These are phyloP conservation scores for Parastagonospora avenae DNA, from an alignment of 2,329 filamentous ascomycete species.

Conservation along the genomic window DNA sequence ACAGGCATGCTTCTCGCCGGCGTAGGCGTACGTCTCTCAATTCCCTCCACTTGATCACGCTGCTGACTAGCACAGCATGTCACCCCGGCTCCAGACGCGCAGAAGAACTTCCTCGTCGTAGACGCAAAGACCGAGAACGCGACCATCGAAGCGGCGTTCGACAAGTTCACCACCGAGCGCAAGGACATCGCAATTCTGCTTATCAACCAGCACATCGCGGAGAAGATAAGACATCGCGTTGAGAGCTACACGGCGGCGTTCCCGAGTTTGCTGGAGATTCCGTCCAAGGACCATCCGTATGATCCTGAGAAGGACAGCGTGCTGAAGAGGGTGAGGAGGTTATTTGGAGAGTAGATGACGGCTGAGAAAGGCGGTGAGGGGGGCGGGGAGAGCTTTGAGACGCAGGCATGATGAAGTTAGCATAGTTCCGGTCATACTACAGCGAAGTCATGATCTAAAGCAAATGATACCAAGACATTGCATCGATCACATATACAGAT, in stretches of 20 bases:
- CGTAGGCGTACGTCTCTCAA: conserved; percentile 74
- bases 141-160: conserved; percentile 87
- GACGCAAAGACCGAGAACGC: conserved; percentile 90
- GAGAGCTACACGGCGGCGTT: conserved; percentile 94
- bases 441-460: not conserved
- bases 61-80: conserved; percentile 72
- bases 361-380: not conserved
- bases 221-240: conserved; percentile 87
- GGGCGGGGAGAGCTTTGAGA: not conserved
- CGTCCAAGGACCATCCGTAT: conserved; percentile 98
- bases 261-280: conserved; percentile 94
- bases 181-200: conserved; percentile 97
- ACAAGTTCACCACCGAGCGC: conserved; percentile 82
- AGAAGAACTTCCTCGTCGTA: conserved; percentile 98
- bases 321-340: conserved; percentile 78
- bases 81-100: conserved; percentile 81
- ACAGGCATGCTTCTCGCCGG: conserved; percentile 94
- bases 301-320: conserved; percentile 99
- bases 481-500: not conserved
- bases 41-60: no score
- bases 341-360: conserved; percentile 69
- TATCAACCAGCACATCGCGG: conserved; percentile 98
- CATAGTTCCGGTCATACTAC: conserved; percentile 7
- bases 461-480: conserved; percentile 5
- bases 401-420: not conserved